Evolutionary conservation across 768 basidiomycete species (phyloP), one percentile per base, ranked within the genome.

Genomic region (Stropharia rugosoannulata): DNA sequence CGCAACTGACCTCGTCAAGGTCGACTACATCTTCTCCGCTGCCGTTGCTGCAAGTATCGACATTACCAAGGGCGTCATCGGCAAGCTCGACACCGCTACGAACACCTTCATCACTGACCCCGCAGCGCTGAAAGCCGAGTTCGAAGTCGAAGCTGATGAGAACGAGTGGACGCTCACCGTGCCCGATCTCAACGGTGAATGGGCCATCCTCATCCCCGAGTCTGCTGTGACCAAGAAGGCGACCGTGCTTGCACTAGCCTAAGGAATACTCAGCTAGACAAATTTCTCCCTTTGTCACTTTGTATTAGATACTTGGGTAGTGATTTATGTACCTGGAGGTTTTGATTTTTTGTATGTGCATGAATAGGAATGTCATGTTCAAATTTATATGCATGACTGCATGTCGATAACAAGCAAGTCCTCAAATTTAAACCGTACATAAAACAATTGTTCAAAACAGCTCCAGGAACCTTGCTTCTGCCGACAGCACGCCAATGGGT

Each of bases 401-500:
- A 7, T 7, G 9, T 6, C 29, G 29, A 32, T 32, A 32, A 32
- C 29, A 32, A 32, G 29, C 9, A 29, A 29, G 27, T 29, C 7
- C 27, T 7, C 27, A 18, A 40, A 10, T 40, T 5, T 40, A 15
- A 45, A 29, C 19, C 12, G 29, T 29, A 13, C n/a, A 4, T 43
- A 18, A 3, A 46, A 22, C 5, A 22, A 27, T 10, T 8, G 6
- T 13, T 64, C 35, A 69, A 38, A 79, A 75, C 4, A 74, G 49
- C 29, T 78, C 79, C 11, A 76, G 67, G 4, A 68, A 60, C 3
- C 61, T 52, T 12, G 71, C 65, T 12, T 61, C 62, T 36, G 59
- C 62, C 3, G 76, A 81, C 5, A 71, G 60, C n/a, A 83, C 70
- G 6, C 73, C 77, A 11, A 75, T 69, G 12, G 78, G 73, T 61